Evolutionary conservation across 169 alveolate species (phyloP).

Genomic region (Plasmodium ovale): DNA sequence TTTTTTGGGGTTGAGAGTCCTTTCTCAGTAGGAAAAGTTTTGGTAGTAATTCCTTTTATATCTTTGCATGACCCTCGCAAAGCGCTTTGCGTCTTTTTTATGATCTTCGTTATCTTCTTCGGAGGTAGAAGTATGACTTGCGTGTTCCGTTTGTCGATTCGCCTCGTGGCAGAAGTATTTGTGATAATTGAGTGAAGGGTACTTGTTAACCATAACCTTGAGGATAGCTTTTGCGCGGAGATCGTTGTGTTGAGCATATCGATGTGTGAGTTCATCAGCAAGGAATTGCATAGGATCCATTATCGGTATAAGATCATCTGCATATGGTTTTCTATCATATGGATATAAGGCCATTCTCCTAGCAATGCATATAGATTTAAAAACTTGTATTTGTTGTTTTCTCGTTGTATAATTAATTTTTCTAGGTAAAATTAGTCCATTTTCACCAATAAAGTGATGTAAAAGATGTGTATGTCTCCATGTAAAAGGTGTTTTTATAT

Average conservation of each 20-base stretch:
- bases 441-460: slow-evolving; percentile 87
- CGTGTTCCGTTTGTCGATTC: neutral
- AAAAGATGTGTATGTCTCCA: slow-evolving; percentile 84
- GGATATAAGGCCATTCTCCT: slow-evolving; percentile 89
- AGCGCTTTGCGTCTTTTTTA: neutral
- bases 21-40: neutral
- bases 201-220: slow-evolving; percentile 79
- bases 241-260: slow-evolving; percentile 80
- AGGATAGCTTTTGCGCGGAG: slow-evolving; percentile 88
- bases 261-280: slow-evolving; percentile 85
- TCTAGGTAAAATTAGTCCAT: slow-evolving; percentile 88
- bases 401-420: slow-evolving; percentile 87
- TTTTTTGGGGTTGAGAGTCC: no score
- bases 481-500: slow-evolving; percentile 77
- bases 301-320: slow-evolving; percentile 85
- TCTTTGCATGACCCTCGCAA: slow-evolving; percentile 14
- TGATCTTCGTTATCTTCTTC: neutral
- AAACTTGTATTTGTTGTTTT: slow-evolving; percentile 86
- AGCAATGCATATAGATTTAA: slow-evolving; percentile 86
- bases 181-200: slow-evolving; percentile 82
- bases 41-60: slow-evolving; percentile 41
- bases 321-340: slow-evolving; percentile 87
- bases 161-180: slow-evolving; percentile 75
- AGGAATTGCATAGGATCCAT: slow-evolving; percentile 88
- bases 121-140: neutral